Conservation (phyloP, 2,329 filamentous ascomycete genomes). For the Phoma herbarum region DNA sequence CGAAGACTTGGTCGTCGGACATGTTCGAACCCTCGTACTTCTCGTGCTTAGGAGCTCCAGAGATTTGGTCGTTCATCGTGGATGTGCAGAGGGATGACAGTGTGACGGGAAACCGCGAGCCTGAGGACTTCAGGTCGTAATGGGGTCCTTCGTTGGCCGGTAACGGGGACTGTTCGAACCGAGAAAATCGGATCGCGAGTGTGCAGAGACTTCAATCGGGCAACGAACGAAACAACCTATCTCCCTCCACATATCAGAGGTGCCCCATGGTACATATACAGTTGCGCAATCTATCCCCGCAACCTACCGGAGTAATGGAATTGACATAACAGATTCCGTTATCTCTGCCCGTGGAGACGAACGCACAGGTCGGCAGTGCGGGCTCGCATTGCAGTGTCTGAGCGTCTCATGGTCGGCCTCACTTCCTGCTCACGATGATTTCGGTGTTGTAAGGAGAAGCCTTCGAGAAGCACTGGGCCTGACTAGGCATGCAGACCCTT, state of each 20-base stretch:
- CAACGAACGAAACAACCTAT: not conserved
- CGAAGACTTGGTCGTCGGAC: constrained; percentile 20
- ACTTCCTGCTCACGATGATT: constrained; percentile 18
- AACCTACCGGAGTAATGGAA: constrained; percentile 20
- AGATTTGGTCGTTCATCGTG: constrained; percentile 14
- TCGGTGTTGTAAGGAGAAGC: constrained; percentile 20
- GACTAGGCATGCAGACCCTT: constrained; percentile 21
- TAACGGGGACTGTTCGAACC: constrained; percentile 9
- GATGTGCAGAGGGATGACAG: not conserved
- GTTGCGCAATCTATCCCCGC: constrained; percentile 15
- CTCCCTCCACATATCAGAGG: constrained; percentile 18
- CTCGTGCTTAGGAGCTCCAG: constrained; percentile 12
- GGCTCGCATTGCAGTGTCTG: constrained; percentile 10
- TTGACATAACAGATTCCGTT: constrained; percentile 24
- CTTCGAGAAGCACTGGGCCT: constrained; percentile 15
- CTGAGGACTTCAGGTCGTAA: not conserved
- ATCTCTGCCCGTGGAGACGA: constrained; percentile 21
- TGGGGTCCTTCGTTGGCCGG: not conserved
- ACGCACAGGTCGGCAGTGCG: constrained; percentile 17
- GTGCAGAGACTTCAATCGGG: not conserved
- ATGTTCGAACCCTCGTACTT: constrained; percentile 21
- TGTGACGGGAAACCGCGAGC: not conserved
- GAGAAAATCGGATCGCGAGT: not conserved
- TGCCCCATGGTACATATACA: constrained; percentile 25
- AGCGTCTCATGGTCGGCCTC: constrained; percentile 20